These are phyloP conservation scores for Colletotrichum sp. DNA, from an alignment of 2,329 filamentous ascomycete species.

Conservation along the genomic window DNA sequence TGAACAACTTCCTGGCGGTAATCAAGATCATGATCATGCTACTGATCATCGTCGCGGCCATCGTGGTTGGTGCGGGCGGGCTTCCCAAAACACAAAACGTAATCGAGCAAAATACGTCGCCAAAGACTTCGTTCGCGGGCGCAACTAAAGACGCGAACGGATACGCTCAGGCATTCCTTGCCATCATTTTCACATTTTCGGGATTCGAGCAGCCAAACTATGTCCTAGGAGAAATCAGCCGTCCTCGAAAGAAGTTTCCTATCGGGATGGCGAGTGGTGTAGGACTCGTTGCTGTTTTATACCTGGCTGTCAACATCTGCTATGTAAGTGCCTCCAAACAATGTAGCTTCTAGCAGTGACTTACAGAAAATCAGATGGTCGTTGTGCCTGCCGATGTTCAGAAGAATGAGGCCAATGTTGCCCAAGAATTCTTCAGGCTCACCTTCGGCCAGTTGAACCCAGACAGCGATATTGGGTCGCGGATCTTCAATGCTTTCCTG, in stretches of 20 bases:
- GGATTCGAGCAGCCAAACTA: conserved; percentile 45
- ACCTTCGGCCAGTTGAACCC: conserved; percentile 32
- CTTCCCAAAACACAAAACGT: conserved; percentile 27
- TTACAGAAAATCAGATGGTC: conserved; percentile 45
- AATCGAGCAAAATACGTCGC: conserved; percentile 30
- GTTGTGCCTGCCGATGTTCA: conserved; percentile 31
- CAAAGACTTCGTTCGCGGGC: conserved; percentile 27
- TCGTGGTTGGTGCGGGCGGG: conserved; percentile 34
- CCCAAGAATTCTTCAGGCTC: conserved; percentile 38
- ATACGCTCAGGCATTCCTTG: conserved; percentile 45
- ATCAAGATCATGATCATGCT: conserved; percentile 54
- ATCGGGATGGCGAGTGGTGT: conserved; percentile 34
- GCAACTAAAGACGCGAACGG: conserved; percentile 32
- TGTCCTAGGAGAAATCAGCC: conserved; percentile 35
- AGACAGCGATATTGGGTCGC: conserved; percentile 29
- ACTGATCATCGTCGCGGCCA: conserved; percentile 41
- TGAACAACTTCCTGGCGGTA: conserved; percentile 57
- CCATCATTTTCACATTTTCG: conserved; percentile 44
- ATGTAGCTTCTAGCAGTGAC: neutral
- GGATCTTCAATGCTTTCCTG: conserved; percentile 53
- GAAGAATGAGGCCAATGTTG: conserved; percentile 27
- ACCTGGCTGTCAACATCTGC: conserved; percentile 41
- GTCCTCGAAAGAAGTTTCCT: conserved; percentile 36
- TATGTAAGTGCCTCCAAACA: conserved; percentile 30
- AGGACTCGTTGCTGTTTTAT: conserved; percentile 33